Conservation (phyloP, 345 rosid genomes). For the Corchorus olitorius region DNA sequence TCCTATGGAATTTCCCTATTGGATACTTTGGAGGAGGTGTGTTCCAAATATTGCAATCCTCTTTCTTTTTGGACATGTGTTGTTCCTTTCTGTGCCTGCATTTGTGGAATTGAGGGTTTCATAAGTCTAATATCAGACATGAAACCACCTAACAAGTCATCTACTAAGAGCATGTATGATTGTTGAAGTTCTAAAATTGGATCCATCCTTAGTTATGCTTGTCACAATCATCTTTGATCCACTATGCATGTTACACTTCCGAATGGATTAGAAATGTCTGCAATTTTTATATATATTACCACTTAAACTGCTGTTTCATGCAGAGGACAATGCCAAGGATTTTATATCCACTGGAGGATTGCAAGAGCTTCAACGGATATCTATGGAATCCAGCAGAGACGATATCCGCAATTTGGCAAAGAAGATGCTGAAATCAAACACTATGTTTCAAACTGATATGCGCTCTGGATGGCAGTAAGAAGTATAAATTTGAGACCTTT, state of each 20-base stretch:
- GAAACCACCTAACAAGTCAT: not conserved
- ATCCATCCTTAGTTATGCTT: not conserved
- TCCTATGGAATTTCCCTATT: not conserved
- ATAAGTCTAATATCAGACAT: not conserved
- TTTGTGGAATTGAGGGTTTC: not conserved
- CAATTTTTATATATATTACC: not conserved
- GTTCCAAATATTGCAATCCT: not conserved
- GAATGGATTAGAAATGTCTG: not conserved
- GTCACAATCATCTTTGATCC: not conserved
- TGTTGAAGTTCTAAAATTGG: not conserved
- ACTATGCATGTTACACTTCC: not conserved
- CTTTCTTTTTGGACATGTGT: not conserved
- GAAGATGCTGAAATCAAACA: slow-evolving; percentile 66
- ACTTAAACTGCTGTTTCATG: slow-evolving; percentile 13
- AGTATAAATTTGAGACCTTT: not conserved
- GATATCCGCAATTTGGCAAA: slow-evolving; percentile 86
- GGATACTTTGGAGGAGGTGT: not conserved
- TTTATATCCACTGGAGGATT: slow-evolving; percentile 61
- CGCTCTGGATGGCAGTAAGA: slow-evolving; percentile 15
- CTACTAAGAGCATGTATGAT: not conserved
- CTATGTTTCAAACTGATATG: slow-evolving; percentile 35
- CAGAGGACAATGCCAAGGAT: slow-evolving; percentile 74
- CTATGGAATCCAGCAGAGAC: slow-evolving; percentile 78
- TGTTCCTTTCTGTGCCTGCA: not conserved
- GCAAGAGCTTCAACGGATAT: slow-evolving; percentile 63